Percentiles rank a stretch among this genome's conserved stretches.
These are phyloP conservation scores for Amniculicola lignicola DNA, from an alignment of 495 filamentous ascomycete genomes.

Conservation along the genomic window DNA sequence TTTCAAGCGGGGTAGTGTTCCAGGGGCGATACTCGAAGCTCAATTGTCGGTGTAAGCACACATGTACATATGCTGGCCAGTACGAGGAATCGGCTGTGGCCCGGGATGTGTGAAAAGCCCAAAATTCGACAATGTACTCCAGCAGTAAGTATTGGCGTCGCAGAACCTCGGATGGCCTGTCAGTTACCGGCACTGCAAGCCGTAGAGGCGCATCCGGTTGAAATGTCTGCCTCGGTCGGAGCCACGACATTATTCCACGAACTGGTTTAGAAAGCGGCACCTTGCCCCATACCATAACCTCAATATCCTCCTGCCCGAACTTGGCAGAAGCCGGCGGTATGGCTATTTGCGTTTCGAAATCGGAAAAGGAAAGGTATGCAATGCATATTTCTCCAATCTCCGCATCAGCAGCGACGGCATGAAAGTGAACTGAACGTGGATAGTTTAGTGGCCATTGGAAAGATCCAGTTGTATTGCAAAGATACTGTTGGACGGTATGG, in stretches of 20 bases:
- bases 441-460: not conserved
- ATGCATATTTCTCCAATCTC: conserved; percentile 9
- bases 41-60: not conserved
- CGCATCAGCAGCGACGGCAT: not conserved
- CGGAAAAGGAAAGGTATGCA: conserved; percentile 11
- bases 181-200: not conserved
- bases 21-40: conserved; percentile 11
- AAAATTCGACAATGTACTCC: conserved; percentile 8
- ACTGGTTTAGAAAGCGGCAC: not conserved
- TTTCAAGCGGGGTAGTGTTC: too few relatives aligned
- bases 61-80: not conserved
- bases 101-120: conserved; percentile 2
- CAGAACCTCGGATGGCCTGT: not conserved
- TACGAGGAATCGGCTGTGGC: not conserved
- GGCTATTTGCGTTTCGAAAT: conserved; percentile 9
- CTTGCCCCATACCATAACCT: not conserved
- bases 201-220: not conserved
- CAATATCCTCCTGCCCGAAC: not conserved
- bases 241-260: not conserved
- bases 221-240: not conserved
- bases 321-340: not conserved
- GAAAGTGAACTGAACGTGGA: conserved; percentile 8
- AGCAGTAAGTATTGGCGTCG: conserved; percentile 1
- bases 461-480: not conserved
- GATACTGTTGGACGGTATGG: conserved; percentile 31